Percentiles rank a stretch among this genome's conserved stretches.
Conservation (phyloP, 768 basidiomycete species). For the Tylopilus sp. region DNA sequence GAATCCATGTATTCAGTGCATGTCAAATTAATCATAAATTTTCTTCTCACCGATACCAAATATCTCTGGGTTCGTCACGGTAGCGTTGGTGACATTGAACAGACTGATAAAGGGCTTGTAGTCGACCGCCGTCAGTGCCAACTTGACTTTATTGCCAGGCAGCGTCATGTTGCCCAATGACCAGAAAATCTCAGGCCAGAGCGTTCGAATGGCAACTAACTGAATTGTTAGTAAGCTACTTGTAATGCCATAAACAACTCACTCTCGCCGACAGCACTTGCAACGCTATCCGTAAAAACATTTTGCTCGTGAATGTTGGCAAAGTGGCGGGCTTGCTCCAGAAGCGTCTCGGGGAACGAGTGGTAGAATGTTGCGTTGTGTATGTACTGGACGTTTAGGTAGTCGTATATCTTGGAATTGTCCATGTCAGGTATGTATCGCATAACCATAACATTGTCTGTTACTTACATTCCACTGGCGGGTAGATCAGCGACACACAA, state of each 20-base stretch:
- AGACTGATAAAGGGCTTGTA: conserved; percentile 90
- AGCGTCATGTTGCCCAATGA: conserved; percentile 75
- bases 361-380: conserved; percentile 80
- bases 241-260: conserved; percentile 25
- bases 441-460: neutral
- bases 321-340: conserved; percentile 68
- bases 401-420: conserved; percentile 62
- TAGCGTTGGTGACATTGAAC: conserved; percentile 72
- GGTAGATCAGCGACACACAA: conserved; percentile 10
- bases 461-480: conserved; percentile 69
- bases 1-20: neutral
- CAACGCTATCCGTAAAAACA: conserved; percentile 61
- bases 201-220: conserved; percentile 79
- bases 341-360: conserved; percentile 63
- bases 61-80: conserved; percentile 51
- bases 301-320: conserved; percentile 77
- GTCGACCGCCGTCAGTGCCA: conserved; percentile 72
- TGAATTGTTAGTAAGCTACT: neutral
- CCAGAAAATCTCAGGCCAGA: conserved; percentile 66
- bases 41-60: conserved; percentile 57
- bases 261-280: conserved; percentile 73
- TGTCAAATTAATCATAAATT: neutral
- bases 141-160: conserved; percentile 69
- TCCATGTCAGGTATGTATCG: neutral
- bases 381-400: conserved; percentile 66